These are phyloP conservation scores for Puccinia horiana DNA, from an alignment of 1,284 basidiomycete genomes.

Conservation along the genomic window DNA sequence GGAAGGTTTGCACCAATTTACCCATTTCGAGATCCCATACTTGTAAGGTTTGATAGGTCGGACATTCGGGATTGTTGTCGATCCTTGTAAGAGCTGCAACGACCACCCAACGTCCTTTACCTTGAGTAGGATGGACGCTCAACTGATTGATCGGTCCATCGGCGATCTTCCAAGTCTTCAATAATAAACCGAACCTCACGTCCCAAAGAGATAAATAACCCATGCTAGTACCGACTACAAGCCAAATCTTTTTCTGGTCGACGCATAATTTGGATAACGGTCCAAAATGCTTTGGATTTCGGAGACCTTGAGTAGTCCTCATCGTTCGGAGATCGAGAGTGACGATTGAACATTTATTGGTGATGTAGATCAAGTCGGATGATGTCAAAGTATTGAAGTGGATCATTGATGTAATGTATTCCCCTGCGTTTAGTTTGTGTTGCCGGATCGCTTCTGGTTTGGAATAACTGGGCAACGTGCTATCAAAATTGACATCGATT, in stretches of 20 bases:
- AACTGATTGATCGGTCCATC: constrained; percentile 69
- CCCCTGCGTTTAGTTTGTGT: constrained; percentile 57
- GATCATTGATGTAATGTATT: constrained; percentile 58
- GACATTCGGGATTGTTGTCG: constrained; percentile 45
- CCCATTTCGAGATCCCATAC: constrained; percentile 56
- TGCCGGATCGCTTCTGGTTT: constrained; percentile 59
- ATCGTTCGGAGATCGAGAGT: constrained; percentile 85
- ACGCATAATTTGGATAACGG: constrained; percentile 80
- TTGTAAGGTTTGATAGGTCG: constrained; percentile 53
- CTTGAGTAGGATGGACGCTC: constrained; percentile 76
- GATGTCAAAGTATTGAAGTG: constrained; percentile 58
- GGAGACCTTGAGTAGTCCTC: constrained; percentile 72
- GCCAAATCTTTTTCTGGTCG: constrained; percentile 79
- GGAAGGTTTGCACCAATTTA: constrained; percentile 41
- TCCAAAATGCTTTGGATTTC: constrained; percentile 81
- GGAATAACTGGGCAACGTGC: constrained; percentile 59
- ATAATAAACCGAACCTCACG: constrained; percentile 82
- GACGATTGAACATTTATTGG: constrained; percentile 74
- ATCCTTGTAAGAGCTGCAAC: constrained; percentile 67
- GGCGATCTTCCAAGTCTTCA: constrained; percentile 78
- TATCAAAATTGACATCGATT: constrained; percentile 57
- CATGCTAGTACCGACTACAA: constrained; percentile 78
- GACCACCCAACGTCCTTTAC: constrained; percentile 78
- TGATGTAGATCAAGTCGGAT: constrained; percentile 72
- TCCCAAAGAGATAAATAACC: constrained; percentile 90